Conservation (phyloP, 2,329 filamentous ascomycete species). For the Aaosphaeria pasadenensis region DNA sequence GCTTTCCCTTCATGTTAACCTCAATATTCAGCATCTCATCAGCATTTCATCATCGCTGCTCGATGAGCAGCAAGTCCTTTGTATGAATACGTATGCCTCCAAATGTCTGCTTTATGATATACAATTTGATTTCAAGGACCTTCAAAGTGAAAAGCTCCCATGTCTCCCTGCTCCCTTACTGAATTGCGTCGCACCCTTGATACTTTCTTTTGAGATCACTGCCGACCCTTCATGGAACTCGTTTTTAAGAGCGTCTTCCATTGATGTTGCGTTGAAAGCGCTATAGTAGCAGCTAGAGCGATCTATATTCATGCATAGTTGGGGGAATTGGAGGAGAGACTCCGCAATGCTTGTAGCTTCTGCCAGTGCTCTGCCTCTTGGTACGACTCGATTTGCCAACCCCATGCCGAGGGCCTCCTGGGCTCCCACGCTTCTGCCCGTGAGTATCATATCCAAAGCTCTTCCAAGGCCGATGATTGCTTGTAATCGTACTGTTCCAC, state of each 20-base stretch:
- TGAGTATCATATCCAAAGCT: slow-evolving; percentile 58
- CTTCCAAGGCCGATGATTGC: slow-evolving; percentile 51
- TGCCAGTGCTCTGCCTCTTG: slow-evolving; percentile 45
- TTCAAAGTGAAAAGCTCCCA: slow-evolving; percentile 21
- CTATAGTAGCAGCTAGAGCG: slow-evolving; percentile 50
- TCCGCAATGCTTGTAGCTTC: slow-evolving; percentile 50
- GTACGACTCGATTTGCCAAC: slow-evolving; percentile 52
- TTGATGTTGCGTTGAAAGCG: slow-evolving; percentile 46
- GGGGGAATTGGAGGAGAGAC: slow-evolving; percentile 49
- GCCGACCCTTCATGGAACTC: slow-evolving; percentile 47
- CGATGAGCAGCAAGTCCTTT: too few relatives aligned
- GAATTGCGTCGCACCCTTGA: slow-evolving; percentile 42
- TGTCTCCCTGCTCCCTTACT: slow-evolving; percentile 39
- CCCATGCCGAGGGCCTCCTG: slow-evolving; percentile 52
- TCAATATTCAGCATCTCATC: too few relatives aligned
- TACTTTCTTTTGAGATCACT: slow-evolving; percentile 45
- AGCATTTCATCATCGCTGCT: too few relatives aligned
- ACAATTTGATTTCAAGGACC: too few relatives aligned
- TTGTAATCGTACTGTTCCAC: slow-evolving; percentile 53
- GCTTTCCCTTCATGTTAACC: too few relatives aligned
- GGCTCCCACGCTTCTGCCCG: slow-evolving; percentile 49
- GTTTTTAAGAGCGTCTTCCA: slow-evolving; percentile 50
- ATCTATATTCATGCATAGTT: slow-evolving; percentile 53
- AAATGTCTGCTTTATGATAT: too few relatives aligned
- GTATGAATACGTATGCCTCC: too few relatives aligned